Evolutionary conservation across 345 rosid genomes (phyloP), one percentile per base, ranked within the genome.

Genomic region (Salix dunnii): DNA sequence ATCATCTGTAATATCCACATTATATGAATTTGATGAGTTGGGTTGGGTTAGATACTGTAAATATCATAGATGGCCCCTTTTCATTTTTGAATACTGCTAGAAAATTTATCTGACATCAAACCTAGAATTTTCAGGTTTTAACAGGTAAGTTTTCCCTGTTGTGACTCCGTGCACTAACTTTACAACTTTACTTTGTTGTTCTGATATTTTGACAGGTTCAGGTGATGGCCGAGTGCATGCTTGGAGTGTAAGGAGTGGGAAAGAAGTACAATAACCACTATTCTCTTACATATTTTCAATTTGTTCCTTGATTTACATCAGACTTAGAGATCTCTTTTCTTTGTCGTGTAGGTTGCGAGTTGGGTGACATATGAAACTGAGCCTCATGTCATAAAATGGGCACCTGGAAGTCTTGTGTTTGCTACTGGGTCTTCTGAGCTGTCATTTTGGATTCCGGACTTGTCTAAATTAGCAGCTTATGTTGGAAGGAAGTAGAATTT

Each of bases 371-470:
- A 86, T n/a, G 92, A 88, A 28, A 86, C 80, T 6, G 98, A 90
- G 82, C 88, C 98, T 55, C 95, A 91, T 25, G 90, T 89, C 7
- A 89, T 96, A 68, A 96, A 90, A 81, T 96, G 99, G 98, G 90
- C 92, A 17, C 95, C 96, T n/a, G 98, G 98, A 83, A 90, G 83
- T 73, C 98, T 93, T 43, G 91, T 91, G 97, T 91, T 95, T 77
- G 98, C 89, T 8, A 95, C 97, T 0, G 98, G 97, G 20, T 90
- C 96, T 7, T 90, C 94, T 0, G 97, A 94, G 77, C 86, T 94
- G 38, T 93, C 97, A 2, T 89, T 93, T 84, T 90, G 96, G 89
- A 76, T 93, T 72, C 97, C 98, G 0, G 97, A 96, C 84, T 85
- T 96, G 46, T 93, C 99, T 10, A 96, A 92, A 82, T 75, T 93